Base-by-base conservation (phyloP, 1,284 basidiomycete species). In the Melampsora americana region DNA sequence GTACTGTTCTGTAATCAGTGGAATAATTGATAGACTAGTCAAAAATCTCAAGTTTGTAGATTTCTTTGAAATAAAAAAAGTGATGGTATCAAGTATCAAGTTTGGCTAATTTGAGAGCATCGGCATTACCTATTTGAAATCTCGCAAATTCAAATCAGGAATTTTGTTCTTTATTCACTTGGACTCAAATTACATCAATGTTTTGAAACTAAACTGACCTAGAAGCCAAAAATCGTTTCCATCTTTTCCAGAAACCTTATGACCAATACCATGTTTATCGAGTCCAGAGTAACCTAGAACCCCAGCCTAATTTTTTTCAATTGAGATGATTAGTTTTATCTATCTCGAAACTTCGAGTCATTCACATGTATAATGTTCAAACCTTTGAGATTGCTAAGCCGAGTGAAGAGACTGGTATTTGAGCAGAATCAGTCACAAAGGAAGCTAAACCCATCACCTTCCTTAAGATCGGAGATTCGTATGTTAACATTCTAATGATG, bases 321-420 rank as follows among this genome's bases (percentile, higher is more conserved):
- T 7, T 59, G 53, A 14, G 1, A 59, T 23, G 53, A 59, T 59
- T n/a, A 59, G n/a, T 11, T 59, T n/a, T n/a, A 7, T 59, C 11
- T 6, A 42, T 12, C 39, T 42, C 39, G 39, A 12, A 42, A 11
- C 39, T 42, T 5, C 1, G 39, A 5, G 4, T 5, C 39, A 42
- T 42, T 42, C 6, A 42, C 6, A 11, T 9, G 12, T 14, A n/a
- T 1, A 59, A 9, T 14, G 9, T 14, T 30, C 61, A 9, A 30
- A 64, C 61, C 61, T 64, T 64, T n/a, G 61, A 30, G n/a, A 64
- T 64, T 1, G 61, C 61, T 35, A 64, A 35, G 18, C 61, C 61
- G 30, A 64, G 61, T n/a, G 61, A 26, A 35, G 26, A 64, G 5
- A 64, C 61, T 14, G 61, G 61, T 64, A 66, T 66, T 46, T 66